A percentile compares a stretch with the other conserved stretches of the same genome.
These are phyloP conservation scores for Rhodotorula sp. DNA, from an alignment of 1,284 basidiomycete genomes.

Conservation along the genomic window DNA sequence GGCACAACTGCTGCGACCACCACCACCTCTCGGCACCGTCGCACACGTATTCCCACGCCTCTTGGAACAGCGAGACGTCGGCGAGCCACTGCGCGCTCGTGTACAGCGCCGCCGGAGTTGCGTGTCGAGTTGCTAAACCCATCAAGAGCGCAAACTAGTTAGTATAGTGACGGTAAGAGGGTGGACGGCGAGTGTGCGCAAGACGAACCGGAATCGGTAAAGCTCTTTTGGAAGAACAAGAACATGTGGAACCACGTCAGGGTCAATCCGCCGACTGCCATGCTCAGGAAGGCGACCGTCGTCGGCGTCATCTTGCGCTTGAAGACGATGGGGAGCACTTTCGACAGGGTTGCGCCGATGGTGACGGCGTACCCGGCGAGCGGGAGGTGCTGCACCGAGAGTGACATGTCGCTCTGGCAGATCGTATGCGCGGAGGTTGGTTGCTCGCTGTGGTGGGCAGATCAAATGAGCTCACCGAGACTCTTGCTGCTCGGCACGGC, in stretches of 20 bases:
- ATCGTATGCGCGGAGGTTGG: too few species aligned
- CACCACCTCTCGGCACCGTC: constrained; percentile 61
- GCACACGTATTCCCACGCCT: constrained; percentile 60
- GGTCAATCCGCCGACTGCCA: constrained; percentile 28
- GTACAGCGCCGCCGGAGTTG: constrained; percentile 47
- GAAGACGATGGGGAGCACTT: constrained; percentile 47
- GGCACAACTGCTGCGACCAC: constrained; percentile 70
- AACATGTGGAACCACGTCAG: constrained; percentile 46
- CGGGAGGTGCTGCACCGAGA: constrained; percentile 43
- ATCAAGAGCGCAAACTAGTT: neutral
- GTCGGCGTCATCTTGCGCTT: neutral
- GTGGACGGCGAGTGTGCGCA: constrained; percentile 16
- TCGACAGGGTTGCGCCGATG: constrained; percentile 52
- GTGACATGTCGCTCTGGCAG: neutral
- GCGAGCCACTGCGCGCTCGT: constrained; percentile 58
- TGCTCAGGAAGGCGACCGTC: constrained; percentile 21
- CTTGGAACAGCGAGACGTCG: constrained; percentile 63
- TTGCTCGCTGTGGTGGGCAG: too few species aligned
- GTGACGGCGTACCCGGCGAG: constrained; percentile 57
- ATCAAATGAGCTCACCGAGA: too few species aligned
- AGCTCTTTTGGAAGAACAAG: constrained; percentile 44
- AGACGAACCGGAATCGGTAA: constrained; percentile 31
- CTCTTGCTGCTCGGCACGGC: too few species aligned
- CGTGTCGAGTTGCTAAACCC: constrained; percentile 42
- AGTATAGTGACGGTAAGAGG: neutral